phyloP scores from a whole-genome alignment of 192 early-diverging fungal species.

The Backusella luteola region DNA sequence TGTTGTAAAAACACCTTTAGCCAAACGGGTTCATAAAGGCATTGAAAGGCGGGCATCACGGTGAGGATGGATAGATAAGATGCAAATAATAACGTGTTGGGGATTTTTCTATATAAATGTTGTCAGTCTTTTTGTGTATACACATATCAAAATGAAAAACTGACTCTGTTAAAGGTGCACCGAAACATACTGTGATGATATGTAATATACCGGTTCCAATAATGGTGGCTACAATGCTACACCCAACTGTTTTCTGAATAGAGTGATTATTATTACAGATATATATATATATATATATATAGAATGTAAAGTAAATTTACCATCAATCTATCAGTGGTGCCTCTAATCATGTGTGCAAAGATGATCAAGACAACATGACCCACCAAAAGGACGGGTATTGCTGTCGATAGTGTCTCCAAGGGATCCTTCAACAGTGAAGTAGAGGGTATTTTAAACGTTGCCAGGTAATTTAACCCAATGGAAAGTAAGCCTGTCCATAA shows the following conservation, averaged over 20 bases:
- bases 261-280: background rate
- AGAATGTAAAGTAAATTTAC: background rate
- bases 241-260: constrained; percentile 4
- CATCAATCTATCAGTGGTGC: background rate
- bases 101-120: constrained; percentile 20
- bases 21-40: constrained; percentile 27
- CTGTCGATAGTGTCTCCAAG: constrained; percentile 12
- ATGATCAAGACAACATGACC: constrained; percentile 14
- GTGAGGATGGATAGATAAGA: constrained; percentile 34
- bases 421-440: constrained; percentile 29
- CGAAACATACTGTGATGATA: constrained; percentile 34
- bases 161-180: constrained; percentile 34
- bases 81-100: constrained; percentile 31
- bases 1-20: constrained; percentile 29
- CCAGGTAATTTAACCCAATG: constrained; percentile 12
- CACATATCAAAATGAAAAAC: background rate
- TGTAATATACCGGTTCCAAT: constrained; percentile 24
- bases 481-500: background rate
- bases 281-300: background rate
- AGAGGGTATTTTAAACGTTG: constrained; percentile 15
- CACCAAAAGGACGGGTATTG: constrained; percentile 14
- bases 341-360: constrained; percentile 9
- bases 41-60: constrained; percentile 32
- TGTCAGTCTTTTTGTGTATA: background rate
- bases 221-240: constrained; percentile 8